Evolutionary conservation across 2,329 filamentous ascomycete genomes (phyloP), one percentile per base, ranked within the genome.

Genomic region (Penicillium palitans): DNA sequence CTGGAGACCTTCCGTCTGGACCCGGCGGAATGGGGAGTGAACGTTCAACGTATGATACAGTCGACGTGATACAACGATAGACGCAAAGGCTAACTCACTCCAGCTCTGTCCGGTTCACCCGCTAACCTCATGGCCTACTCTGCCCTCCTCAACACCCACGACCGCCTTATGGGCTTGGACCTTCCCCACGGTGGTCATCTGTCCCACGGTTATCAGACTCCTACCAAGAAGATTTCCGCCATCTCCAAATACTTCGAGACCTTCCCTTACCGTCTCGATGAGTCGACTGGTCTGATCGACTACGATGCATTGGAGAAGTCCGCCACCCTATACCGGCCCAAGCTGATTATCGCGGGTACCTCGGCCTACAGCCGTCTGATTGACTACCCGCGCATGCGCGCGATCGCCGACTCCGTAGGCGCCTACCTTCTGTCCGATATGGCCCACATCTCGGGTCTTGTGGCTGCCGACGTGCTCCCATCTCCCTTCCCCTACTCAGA

Each of bases 171-270:
- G 95, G 95, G 95, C 72, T 84, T 97, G 68, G 93, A 97, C 75
- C 86, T 97, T 56, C 93, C 93, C 64, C 93, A 97, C 76, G 93
- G 93, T 79, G 93, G 93, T 67, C 93, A 97, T 81, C 83, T 97
- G 80, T 92, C 88, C 76, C 95, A 99, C 83, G 95, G 95, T 67
- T 99, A 99, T 82, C 95, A 99, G 81, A 98, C 91, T 35, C 91
- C 95, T 33, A 87, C 89, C 74, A 91, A 90, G 83, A 99, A 99
- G 74, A 99, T 99, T 78, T 98, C 93, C 55, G 92, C 92, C 60
- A 90, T 99, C 70, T 98, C 93, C 40, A 98, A 93, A 72, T 99
- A 99, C 86, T 99, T 98, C 75, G 93, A 99, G 84, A 99, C 95
- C 60, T 89, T 99, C 80, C 95, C 95, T 56, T 99, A 99, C 84